Evolutionary conservation across 495 filamentous ascomycete genomes (phyloP), one percentile per base, ranked within the genome.

Genomic region (Hypoxylon cercidicola): DNA sequence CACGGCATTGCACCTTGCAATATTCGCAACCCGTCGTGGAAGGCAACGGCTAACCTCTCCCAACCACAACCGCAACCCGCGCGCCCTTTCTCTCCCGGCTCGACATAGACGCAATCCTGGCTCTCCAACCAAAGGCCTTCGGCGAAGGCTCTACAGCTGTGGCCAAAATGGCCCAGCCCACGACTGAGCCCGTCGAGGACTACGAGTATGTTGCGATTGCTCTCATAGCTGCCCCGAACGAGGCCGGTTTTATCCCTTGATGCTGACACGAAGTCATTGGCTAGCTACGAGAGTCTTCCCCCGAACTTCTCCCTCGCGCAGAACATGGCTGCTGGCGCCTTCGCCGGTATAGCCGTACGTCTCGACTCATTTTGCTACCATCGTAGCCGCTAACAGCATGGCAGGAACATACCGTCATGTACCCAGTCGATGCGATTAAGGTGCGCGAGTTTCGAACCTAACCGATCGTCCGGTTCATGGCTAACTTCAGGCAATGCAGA

Each of bases 381-480:
- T 30, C 13, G n/a, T 49, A 32, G 19, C 21, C 34, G 55, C 74
- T 78, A 64, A 79, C 62, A 25, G 10, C 32, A 47, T 41, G 15
- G 8, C 69, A 84, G 84, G 90, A 94, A 78, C 92, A 94, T 76
- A 94, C 93, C 50, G 92, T 96, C 63, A 97, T 99, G 95, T 99
- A 99, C 69, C 95, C 95, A 8, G 90, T 99, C 64, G 95, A 99
- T 79, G 87, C 97, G 63, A 88, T 99, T 58, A 99, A 99, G 89
- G 96, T 97, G 81, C 77, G 85, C 74, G 55, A 55, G 50, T 5
- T 51, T 16, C 12, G 34, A 47, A 25, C 28, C 50, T 12, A 44
- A 43, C 60, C 41, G 48, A 44, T 41, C 32, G 9, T 55, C 46
- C 52, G 48, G 19, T 41, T 19, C 28, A 32, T 18, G 45, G 55